Percentiles rank a stretch among this genome's conserved stretches.
Conservation (phyloP, 139 green algal genomes). For the Choricystis sp. region DNA sequence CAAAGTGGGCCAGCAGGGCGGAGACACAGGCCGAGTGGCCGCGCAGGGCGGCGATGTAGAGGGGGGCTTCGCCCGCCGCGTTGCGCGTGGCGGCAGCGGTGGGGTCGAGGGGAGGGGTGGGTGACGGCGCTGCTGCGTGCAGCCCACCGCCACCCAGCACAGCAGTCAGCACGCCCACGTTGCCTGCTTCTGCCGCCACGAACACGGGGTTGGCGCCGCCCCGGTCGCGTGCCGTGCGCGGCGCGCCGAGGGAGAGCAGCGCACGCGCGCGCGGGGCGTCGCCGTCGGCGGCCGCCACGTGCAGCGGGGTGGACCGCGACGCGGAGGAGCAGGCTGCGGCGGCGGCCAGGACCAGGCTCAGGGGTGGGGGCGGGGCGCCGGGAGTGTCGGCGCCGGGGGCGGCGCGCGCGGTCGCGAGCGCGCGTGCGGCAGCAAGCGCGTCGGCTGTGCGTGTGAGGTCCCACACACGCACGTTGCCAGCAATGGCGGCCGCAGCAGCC, state of each 20-base stretch:
- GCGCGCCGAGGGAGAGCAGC: slow-evolving; percentile 43
- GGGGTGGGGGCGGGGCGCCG: neutral
- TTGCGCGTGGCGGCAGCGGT: neutral
- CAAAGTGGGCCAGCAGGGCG: slow-evolving; percentile 40
- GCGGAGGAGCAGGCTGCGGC: slow-evolving; percentile 48
- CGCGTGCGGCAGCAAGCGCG: slow-evolving; percentile 7
- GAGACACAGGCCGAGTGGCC: slow-evolving; percentile 46
- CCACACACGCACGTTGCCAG: slow-evolving; percentile 7
- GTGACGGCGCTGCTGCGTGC: too few species aligned
- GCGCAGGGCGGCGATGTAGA: slow-evolving; percentile 76
- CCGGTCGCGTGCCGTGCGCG: slow-evolving; percentile 29
- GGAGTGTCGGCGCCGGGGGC: neutral
- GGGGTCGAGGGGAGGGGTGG: too few species aligned
- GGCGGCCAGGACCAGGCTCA: slow-evolving; percentile 20
- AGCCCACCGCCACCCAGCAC: slow-evolving; percentile 46
- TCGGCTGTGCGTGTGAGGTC: slow-evolving; percentile 8
- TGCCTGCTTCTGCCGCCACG: slow-evolving; percentile 34
- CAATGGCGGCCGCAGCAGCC: neutral
- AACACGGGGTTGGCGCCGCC: slow-evolving; percentile 52
- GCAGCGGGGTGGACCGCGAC: slow-evolving; percentile 42
- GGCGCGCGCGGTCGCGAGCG: neutral
- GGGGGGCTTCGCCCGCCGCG: slow-evolving; percentile 37
- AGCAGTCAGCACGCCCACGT: slow-evolving; percentile 8
- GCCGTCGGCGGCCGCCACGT: slow-evolving; percentile 31
- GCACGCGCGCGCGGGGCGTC: neutral